Evolutionary conservation across 2,329 filamentous ascomycete genomes (phyloP).

Genomic region (Aspergillus neotritici): DNA sequence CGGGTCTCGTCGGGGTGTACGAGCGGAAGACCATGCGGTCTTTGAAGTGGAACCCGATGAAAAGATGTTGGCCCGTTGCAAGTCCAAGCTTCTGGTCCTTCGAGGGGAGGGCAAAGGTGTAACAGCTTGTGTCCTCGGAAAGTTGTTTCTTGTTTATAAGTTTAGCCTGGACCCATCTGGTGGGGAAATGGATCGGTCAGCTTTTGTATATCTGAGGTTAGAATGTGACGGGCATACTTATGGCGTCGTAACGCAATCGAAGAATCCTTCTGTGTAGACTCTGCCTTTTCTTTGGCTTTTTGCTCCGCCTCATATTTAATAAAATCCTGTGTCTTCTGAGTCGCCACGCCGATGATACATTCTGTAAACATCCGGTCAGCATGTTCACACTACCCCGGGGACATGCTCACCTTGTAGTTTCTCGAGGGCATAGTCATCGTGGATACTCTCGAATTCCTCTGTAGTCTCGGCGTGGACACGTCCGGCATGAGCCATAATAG

Average conservation of each 20-base stretch:
- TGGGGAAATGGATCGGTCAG: no score
- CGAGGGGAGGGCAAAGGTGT: constrained; percentile 23
- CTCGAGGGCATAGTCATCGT: constrained; percentile 48
- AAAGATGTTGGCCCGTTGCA: constrained; percentile 49
- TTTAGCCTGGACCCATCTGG: constrained; percentile 44
- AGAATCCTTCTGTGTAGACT: constrained; percentile 30
- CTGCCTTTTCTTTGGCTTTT: constrained; percentile 35
- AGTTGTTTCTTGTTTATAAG: constrained; percentile 38
- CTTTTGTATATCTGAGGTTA: no score
- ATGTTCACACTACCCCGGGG: constrained; percentile 33
- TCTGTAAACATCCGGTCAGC: constrained; percentile 32
- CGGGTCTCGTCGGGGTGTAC: constrained; percentile 48
- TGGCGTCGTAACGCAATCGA: constrained; percentile 37
- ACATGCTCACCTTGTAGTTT: constrained; percentile 44
- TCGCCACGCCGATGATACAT: constrained; percentile 47
- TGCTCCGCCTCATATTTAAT: constrained; percentile 43
- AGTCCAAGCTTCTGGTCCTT: constrained; percentile 42
- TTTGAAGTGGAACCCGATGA: constrained; percentile 49
- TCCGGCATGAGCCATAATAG: constrained; percentile 48
- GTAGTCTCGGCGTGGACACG: constrained; percentile 47
- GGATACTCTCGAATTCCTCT: constrained; percentile 47
- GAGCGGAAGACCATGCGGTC: constrained; percentile 48
- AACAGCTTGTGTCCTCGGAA: constrained; percentile 34
- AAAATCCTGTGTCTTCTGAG: constrained; percentile 44
- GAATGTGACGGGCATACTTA: constrained; percentile 7